Conservation (phyloP, 2,329 filamentous ascomycete genomes). For the Rutstroemia sp. region DNA sequence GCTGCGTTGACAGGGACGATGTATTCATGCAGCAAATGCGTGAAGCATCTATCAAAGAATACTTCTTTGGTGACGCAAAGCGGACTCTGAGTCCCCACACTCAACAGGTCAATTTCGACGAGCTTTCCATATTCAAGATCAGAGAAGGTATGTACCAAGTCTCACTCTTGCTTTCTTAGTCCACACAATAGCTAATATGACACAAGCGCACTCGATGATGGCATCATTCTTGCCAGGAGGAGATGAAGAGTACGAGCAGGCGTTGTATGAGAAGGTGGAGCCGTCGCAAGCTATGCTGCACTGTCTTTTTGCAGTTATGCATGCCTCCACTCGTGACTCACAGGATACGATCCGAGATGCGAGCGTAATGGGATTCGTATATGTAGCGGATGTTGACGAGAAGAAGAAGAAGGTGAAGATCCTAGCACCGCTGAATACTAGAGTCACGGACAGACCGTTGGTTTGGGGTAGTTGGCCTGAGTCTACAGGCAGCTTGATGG, state of each 20-base stretch:
- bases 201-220: constrained; percentile 23
- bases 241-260: constrained; percentile 25
- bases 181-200: constrained; percentile 8
- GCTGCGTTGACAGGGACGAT: constrained; percentile 70
- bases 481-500: constrained; percentile 36
- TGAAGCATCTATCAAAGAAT: constrained; percentile 76
- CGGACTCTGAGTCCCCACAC: constrained; percentile 80
- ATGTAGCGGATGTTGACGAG: constrained; percentile 86
- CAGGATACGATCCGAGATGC: constrained; percentile 70
- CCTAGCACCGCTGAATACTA: constrained; percentile 74
- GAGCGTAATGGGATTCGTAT: constrained; percentile 85
- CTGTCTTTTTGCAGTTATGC: constrained; percentile 77
- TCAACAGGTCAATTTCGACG: constrained; percentile 72
- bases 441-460: constrained; percentile 71
- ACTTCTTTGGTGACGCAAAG: constrained; percentile 82
- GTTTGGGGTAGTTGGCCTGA: constrained; percentile 85
- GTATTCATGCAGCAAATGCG: constrained; percentile 65
- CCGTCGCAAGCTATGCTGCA: constrained; percentile 66
- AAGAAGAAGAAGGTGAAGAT: constrained; percentile 74
- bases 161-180: neutral
- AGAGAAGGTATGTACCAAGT: constrained; percentile 43
- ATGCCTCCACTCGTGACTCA: constrained; percentile 61
- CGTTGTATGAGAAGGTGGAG: constrained; percentile 54
- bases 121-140: constrained; percentile 65
- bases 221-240: constrained; percentile 30